A percentile compares a stretch with the other conserved stretches of the same genome.
Conservation (phyloP, 495 filamentous ascomycete species). For the Penicillium cosmopolitanum region DNA sequence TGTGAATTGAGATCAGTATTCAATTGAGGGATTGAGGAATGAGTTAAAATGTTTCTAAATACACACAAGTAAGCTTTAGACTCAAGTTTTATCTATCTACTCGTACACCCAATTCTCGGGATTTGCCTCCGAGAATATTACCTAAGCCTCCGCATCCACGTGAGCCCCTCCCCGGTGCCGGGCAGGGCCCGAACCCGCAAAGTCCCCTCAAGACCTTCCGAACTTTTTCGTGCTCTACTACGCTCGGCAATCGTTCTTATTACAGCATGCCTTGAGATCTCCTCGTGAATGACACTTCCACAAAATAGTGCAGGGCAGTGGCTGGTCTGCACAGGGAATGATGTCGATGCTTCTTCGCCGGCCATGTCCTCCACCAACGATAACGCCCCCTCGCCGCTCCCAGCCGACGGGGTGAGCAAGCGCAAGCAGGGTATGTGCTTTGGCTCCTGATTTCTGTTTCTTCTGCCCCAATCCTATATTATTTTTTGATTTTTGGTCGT, state of each 20-base stretch:
- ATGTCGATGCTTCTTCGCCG: constrained; percentile 34
- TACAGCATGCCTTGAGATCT: constrained; percentile 29
- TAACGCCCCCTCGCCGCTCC: constrained; percentile 34
- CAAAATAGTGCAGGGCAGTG: constrained; percentile 29
- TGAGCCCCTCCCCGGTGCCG: constrained; percentile 26
- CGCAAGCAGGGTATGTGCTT: constrained; percentile 38
- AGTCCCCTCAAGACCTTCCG: constrained; percentile 27
- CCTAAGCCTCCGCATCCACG: constrained; percentile 35
- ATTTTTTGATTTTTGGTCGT: too few relatives aligned
- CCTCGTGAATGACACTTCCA: constrained; percentile 10
- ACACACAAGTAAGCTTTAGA: too few relatives aligned
- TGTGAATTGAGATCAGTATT: too few relatives aligned
- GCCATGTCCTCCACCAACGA: constrained; percentile 38
- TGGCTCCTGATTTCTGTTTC: not conserved
- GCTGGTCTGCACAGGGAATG: constrained; percentile 30
- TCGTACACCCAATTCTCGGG: too few relatives aligned
- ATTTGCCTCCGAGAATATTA: not conserved
- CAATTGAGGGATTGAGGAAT: too few relatives aligned
- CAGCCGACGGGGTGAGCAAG: constrained; percentile 40
- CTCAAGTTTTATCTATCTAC: too few relatives aligned
- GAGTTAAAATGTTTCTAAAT: too few relatives aligned
- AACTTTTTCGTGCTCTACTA: constrained; percentile 30
- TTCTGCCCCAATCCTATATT: not conserved
- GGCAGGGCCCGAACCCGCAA: constrained; percentile 28
- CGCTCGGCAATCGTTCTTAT: constrained; percentile 26